Base-by-base conservation (phyloP, 2,329 filamentous ascomycete species). In the Trichoderma guizhouense region DNA sequence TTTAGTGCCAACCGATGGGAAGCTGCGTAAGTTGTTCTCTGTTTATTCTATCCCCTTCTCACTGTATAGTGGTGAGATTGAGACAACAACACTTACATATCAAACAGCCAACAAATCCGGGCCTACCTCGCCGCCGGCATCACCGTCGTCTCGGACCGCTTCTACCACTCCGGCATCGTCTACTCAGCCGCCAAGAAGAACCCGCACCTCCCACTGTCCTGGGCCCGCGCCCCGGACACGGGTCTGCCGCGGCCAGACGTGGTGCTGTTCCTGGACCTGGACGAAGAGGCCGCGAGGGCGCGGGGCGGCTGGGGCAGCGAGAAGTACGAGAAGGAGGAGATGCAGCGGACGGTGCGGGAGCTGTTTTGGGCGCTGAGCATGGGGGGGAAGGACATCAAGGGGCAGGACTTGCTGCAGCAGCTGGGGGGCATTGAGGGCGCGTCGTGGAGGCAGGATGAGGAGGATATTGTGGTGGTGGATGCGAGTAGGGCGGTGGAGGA, bases 1-100 rank as follows among this genome's bases (percentile, higher is more conserved):
- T 97, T 97, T 82, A 94, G 92, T 72, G 94, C 95, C 11, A 98
- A 98, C 80, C 88, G 95, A 62, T 97, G 95, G 95, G 95, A 97
- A 75, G 85, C 87, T 69, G 86, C 82, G 84, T 88, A 82, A 78
- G 86, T 82, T 15, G 34, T 55, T 47, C 34, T 12, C n/a, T n/a
- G n/a, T n/a, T n/a, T n/a, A n/a, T n/a, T n/a, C n/a, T n/a, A n/a
- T n/a, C n/a, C n/a, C n/a, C n/a, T n/a, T n/a, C n/a, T n/a, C n/a
- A n/a, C n/a, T n/a, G n/a, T n/a, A n/a, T n/a, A n/a, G n/a, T n/a
- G n/a, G n/a, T n/a, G n/a, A n/a, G n/a, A n/a, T n/a, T n/a, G n/a
- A n/a, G n/a, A n/a, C n/a, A n/a, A n/a, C n/a, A n/a, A n/a, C n/a
- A n/a, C n/a, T n/a, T n/a, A n/a, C 30, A 36, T 28, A 3, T 9